A percentile compares a stretch with the other conserved stretches of the same genome.
phyloP scores from a whole-genome alignment of 2,329 filamentous ascomycete species.

The Sporothrix pseudoabietina region DNA sequence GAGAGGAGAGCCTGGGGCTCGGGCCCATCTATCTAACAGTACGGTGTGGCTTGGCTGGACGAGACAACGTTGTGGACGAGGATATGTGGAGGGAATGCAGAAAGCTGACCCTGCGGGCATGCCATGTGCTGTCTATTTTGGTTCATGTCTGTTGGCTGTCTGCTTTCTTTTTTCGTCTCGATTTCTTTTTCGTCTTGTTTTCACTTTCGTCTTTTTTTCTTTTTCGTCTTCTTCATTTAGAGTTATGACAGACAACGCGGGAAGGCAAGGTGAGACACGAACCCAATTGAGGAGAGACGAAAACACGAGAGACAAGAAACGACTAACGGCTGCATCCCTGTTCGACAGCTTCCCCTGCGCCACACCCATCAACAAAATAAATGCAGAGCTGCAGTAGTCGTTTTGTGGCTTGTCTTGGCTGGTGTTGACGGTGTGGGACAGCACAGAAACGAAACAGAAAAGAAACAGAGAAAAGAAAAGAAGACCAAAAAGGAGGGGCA shows the following conservation, averaged over 20 bases:
- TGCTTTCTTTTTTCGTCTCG: not conserved
- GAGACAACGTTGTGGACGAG: too few species aligned
- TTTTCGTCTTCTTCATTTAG: not conserved
- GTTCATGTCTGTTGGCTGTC: not conserved
- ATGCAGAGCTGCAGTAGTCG: not conserved
- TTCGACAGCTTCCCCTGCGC: not conserved
- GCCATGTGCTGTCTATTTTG: not conserved
- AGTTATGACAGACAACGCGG: not conserved
- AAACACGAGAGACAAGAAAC: not conserved
- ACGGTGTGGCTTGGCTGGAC: not conserved
- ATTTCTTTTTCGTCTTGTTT: not conserved
- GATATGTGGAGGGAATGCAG: not conserved
- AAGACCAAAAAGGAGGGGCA: not conserved
- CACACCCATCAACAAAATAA: not conserved
- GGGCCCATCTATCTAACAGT: not conserved
- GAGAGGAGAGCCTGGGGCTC: not conserved
- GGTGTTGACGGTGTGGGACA: not conserved
- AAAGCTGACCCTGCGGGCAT: not conserved
- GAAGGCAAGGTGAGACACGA: not conserved
- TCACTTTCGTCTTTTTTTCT: not conserved
- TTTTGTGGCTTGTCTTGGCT: too few species aligned
- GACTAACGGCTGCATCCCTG: not conserved
- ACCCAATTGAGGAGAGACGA: not conserved
- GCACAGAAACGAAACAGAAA: not conserved
- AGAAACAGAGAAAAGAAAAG: not conserved